Percentiles rank a stretch among this genome's conserved stretches.
Conservation (phyloP, 2,329 filamentous ascomycete species). For the Neocatenulostroma microsporum region DNA sequence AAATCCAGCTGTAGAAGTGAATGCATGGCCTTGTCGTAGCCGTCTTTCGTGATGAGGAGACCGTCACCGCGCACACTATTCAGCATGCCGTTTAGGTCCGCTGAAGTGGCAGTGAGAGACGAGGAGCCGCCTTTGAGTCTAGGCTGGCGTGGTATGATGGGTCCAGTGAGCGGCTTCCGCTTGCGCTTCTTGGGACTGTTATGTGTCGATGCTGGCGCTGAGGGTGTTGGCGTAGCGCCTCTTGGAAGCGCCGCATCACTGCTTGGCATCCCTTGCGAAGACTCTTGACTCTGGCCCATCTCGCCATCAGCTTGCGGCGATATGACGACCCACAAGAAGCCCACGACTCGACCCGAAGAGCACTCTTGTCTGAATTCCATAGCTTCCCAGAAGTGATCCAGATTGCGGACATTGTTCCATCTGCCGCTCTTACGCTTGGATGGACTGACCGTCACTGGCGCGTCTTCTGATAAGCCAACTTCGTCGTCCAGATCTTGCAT, state of each 20-base stretch:
- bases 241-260: background rate
- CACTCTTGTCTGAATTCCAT: slow-evolving; percentile 97
- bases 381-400: slow-evolving; percentile 97
- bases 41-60: slow-evolving; percentile 20
- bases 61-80: slow-evolving; percentile 11
- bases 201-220: background rate
- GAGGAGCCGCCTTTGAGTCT: slow-evolving; percentile 25
- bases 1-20: slow-evolving; percentile 67
- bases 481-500: slow-evolving; percentile 84
- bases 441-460: slow-evolving; percentile 27
- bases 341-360: slow-evolving; percentile 82
- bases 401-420: slow-evolving; percentile 74
- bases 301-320: slow-evolving; percentile 44
- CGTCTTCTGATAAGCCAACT: slow-evolving; percentile 25
- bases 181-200: slow-evolving; percentile 17
- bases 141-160: slow-evolving; percentile 57
- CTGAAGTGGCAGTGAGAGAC: slow-evolving; percentile 16
- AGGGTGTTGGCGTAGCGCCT: slow-evolving; percentile 5
- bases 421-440: slow-evolving; percentile 49
- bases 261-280: background rate
- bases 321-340: slow-evolving; percentile 90
- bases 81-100: slow-evolving; percentile 12
- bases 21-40: slow-evolving; percentile 45
- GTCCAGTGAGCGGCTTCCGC: slow-evolving; percentile 47
- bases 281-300: slow-evolving; percentile 16